These are phyloP conservation scores for Choiromyces venosus DNA, from an alignment of 495 filamentous ascomycete genomes.

Conservation along the genomic window DNA sequence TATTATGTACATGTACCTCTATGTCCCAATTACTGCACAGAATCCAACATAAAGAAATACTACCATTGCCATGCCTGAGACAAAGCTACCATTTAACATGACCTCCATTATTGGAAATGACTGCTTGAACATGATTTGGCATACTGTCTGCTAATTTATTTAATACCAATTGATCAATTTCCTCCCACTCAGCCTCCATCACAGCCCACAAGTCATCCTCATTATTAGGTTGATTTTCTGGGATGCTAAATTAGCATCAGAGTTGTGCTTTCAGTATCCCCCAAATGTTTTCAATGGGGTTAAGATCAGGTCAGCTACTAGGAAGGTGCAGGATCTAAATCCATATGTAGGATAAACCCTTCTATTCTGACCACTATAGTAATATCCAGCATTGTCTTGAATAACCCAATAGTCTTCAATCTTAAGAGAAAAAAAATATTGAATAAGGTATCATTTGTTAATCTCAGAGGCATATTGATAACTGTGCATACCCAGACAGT, in stretches of 20 bases:
- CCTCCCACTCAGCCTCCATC: not conserved
- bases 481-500: no score
- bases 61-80: no score
- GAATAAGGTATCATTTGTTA: no score
- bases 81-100: conserved; percentile 1
- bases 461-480: no score
- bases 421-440: no score
- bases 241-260: not conserved
- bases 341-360: no score
- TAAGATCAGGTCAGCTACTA: not conserved
- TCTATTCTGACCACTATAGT: no score
- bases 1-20: no score
- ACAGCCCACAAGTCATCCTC: not conserved
- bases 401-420: no score
- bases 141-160: not conserved
- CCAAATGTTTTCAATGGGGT: conserved; percentile 15
- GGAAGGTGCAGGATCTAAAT: not conserved
- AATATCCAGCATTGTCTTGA: no score
- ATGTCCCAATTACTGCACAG: no score
- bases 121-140: not conserved
- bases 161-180: not conserved
- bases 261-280: not conserved
- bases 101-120: not conserved
- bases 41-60: no score
- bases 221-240: not conserved